Conservation (phyloP, 2,329 filamentous ascomycete genomes). For the Exophiala aquamarina region DNA sequence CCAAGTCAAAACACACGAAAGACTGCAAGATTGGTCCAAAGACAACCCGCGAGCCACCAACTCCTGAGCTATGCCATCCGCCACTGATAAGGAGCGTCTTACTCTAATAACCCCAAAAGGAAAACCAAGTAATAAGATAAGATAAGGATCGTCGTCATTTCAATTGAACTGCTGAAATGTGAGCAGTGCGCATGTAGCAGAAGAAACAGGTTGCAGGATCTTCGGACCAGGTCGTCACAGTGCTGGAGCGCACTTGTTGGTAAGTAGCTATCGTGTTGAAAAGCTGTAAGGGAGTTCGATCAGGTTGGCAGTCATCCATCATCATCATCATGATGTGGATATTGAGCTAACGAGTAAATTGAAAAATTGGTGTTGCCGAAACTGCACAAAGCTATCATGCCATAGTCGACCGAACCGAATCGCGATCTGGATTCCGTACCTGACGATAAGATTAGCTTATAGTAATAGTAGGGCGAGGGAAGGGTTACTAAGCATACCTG, state of each 20-base stretch:
- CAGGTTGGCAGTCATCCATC: not conserved
- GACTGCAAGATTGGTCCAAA: not conserved
- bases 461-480: no score
- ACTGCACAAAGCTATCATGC: conserved; percentile 7
- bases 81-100: conserved; percentile 2
- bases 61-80: conserved; percentile 21
- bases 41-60: conserved; percentile 10
- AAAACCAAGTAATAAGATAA: not conserved
- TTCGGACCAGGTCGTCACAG: conserved; percentile 5
- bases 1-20: not conserved
- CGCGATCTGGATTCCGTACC: conserved; percentile 27
- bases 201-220: conserved; percentile 1
- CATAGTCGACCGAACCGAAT: conserved; percentile 20
- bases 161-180: conserved; percentile 18
- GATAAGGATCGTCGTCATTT: conserved; percentile 21
- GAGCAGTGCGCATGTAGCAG: conserved; percentile 3
- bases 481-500: conserved; percentile 65
- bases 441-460: no score
- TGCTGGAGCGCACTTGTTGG: no score
- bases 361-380: not conserved
- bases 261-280: conserved; percentile 3
- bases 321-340: no score
- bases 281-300: conserved; percentile 1
- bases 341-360: no score
- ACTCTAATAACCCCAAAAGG: conserved; percentile 2